Percentiles rank a stretch among this genome's conserved stretches.
phyloP scores from a whole-genome alignment of 495 filamentous ascomycete genomes.

The Entonaema liquescens region DNA sequence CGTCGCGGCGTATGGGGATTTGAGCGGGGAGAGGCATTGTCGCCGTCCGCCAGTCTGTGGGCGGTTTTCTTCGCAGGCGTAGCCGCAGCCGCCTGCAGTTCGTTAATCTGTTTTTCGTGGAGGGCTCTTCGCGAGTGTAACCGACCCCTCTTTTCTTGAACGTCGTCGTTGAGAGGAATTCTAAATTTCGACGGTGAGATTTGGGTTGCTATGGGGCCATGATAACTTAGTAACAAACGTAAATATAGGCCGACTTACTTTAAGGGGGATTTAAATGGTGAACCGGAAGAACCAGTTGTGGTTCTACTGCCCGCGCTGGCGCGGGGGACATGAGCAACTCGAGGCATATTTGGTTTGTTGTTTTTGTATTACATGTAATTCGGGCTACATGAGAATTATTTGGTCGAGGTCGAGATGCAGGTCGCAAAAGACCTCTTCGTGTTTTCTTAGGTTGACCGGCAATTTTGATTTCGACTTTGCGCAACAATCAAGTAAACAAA shows the following conservation, averaged over 20 bases:
- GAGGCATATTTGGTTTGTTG: slow-evolving; percentile 67
- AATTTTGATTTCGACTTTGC: slow-evolving; percentile 7
- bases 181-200: slow-evolving; percentile 37
- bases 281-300: slow-evolving; percentile 62
- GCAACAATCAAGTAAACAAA: slow-evolving; percentile 45
- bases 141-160: slow-evolving; percentile 87
- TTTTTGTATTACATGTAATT: slow-evolving; percentile 18
- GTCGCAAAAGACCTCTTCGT: slow-evolving; percentile 34
- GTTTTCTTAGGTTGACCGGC: slow-evolving; percentile 14
- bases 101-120: slow-evolving; percentile 90
- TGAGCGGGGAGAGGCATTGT: slow-evolving; percentile 62
- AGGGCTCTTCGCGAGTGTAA: slow-evolving; percentile 86
- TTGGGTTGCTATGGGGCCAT: slow-evolving; percentile 33
- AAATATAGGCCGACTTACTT: slow-evolving; percentile 62
- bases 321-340: slow-evolving; percentile 69
- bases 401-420: slow-evolving; percentile 34
- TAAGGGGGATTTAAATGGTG: slow-evolving; percentile 72
- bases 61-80: slow-evolving; percentile 81
- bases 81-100: slow-evolving; percentile 83
- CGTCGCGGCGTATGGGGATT: slow-evolving; percentile 69
- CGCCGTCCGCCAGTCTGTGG: slow-evolving; percentile 66
- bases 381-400: slow-evolving; percentile 15
- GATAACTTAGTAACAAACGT: slow-evolving; percentile 1
- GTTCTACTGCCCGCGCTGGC: slow-evolving; percentile 57
- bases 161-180: slow-evolving; percentile 96